These are phyloP conservation scores for Lipomyces japonicus DNA, from an alignment of 805 yeast species.

Conservation along the genomic window DNA sequence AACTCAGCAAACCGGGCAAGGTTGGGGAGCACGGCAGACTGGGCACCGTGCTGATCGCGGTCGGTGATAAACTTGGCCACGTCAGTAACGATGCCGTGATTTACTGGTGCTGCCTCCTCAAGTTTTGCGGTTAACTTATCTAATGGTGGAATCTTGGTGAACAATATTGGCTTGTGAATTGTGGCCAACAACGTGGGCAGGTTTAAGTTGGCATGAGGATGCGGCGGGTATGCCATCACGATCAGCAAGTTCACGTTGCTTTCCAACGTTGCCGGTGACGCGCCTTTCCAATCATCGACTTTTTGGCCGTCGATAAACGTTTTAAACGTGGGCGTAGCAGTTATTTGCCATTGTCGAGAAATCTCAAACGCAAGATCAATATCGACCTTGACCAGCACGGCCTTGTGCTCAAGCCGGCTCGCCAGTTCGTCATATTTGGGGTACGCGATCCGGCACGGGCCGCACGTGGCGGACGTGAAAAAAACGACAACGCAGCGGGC, in stretches of 20 bases:
- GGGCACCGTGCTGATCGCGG: slow-evolving; percentile 19
- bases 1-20: slow-evolving; percentile 20
- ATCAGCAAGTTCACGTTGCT: slow-evolving; percentile 24
- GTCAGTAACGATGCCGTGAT: slow-evolving; percentile 7
- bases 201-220: slow-evolving; percentile 21
- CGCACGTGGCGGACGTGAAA: slow-evolving; percentile 31
- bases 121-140: slow-evolving; percentile 21
- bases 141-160: slow-evolving; percentile 28
- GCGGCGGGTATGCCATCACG: slow-evolving; percentile 27
- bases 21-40: slow-evolving; percentile 19
- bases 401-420: slow-evolving; percentile 9
- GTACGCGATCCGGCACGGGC: slow-evolving; percentile 29
- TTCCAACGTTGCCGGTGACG: slow-evolving; percentile 25
- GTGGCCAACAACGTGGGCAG: slow-evolving; percentile 19
- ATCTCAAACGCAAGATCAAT: slow-evolving; percentile 24
- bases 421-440: slow-evolving; percentile 30
- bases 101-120: slow-evolving; percentile 1
- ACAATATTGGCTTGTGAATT: slow-evolving; percentile 15
- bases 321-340: slow-evolving; percentile 32
- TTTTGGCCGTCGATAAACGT: slow-evolving; percentile 26
- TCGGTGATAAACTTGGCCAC: slow-evolving; percentile 17
- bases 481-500: slow-evolving; percentile 23
- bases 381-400: slow-evolving; percentile 30
- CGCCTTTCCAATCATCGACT: slow-evolving; percentile 32
- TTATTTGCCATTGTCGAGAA: slow-evolving; percentile 20